phyloP scores from a whole-genome alignment of 306 rosid species.

The Cicer judaicum region DNA sequence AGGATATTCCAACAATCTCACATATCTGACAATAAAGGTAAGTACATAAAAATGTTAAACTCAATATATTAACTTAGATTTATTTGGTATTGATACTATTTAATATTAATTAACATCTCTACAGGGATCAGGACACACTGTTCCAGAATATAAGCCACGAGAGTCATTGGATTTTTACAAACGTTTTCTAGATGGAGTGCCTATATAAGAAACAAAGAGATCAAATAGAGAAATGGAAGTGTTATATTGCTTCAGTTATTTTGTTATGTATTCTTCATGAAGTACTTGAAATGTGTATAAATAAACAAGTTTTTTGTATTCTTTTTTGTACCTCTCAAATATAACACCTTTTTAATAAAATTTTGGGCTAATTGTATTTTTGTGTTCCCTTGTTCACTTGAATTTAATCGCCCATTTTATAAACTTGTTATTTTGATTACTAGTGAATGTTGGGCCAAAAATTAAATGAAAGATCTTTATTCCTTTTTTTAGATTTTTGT shows the following conservation, averaged over 20 bases:
- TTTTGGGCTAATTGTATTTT: too few species aligned
- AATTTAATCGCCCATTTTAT: too few species aligned
- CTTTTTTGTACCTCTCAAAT: background rate
- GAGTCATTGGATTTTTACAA: slow-evolving; percentile 67
- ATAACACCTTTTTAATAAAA: too few species aligned
- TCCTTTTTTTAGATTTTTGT: too few species aligned
- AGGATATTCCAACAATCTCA: slow-evolving; percentile 65
- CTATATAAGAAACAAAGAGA: slow-evolving; percentile 39
- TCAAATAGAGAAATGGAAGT: background rate
- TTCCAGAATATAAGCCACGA: slow-evolving; percentile 78
- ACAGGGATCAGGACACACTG: slow-evolving; percentile 88
- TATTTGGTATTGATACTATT: background rate
- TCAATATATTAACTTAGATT: background rate
- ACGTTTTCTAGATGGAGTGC: slow-evolving; percentile 59
- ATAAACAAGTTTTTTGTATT: background rate
- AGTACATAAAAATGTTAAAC: background rate
- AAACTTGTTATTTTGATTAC: too few species aligned
- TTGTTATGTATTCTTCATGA: background rate
- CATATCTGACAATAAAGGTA: slow-evolving; percentile 74
- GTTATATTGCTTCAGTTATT: background rate
- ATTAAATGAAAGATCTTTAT: too few species aligned
- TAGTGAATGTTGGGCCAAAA: too few species aligned
- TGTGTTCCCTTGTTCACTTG: too few species aligned
- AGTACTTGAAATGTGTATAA: background rate
- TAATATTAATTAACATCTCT: slow-evolving; percentile 35